Conservation (phyloP, 164 flowering plant genomes). For the Umbellularia californica region DNA sequence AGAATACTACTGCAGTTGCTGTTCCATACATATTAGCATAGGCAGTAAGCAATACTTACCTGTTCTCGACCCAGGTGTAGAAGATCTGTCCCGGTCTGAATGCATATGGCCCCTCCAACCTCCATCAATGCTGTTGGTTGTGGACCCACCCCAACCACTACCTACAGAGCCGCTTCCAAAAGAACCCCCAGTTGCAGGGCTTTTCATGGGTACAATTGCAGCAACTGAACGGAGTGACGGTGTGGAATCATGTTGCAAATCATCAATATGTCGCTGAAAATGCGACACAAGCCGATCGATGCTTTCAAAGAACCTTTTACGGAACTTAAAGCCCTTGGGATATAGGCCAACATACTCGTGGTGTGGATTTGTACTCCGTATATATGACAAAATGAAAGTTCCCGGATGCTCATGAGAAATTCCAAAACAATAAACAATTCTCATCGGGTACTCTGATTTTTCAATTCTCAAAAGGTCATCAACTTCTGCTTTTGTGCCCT, state of each 20-base stretch:
- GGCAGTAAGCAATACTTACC: conserved; percentile 32
- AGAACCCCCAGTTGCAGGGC: conserved; percentile 73
- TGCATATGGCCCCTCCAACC: conserved; percentile 56
- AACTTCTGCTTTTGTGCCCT: conserved; percentile 78
- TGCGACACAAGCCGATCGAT: conserved; percentile 83
- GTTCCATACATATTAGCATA: too few species aligned
- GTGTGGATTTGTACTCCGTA: conserved; percentile 81
- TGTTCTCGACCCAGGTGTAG: conserved; percentile 62
- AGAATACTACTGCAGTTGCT: too few species aligned
- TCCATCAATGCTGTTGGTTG: conserved; percentile 33
- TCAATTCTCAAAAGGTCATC: conserved; percentile 75
- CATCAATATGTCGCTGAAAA: conserved; percentile 90
- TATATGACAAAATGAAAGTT: conserved; percentile 77
- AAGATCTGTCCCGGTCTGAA: conserved; percentile 56
- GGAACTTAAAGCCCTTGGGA: conserved; percentile 88
- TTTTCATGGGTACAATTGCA: conserved; percentile 91
- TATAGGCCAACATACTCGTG: conserved; percentile 89
- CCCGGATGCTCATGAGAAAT: conserved; percentile 96
- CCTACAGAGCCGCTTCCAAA: conserved; percentile 36
- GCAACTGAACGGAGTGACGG: conserved; percentile 84
- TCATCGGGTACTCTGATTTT: conserved; percentile 70
- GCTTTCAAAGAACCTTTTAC: conserved; percentile 76
- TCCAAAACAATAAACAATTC: conserved; percentile 91
- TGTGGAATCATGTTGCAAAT: conserved; percentile 50
- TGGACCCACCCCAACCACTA: conserved; percentile 63